Evolutionary conservation across 2,329 filamentous ascomycete genomes (phyloP).

Genomic region (Fusarium neocosmosporiellum): DNA sequence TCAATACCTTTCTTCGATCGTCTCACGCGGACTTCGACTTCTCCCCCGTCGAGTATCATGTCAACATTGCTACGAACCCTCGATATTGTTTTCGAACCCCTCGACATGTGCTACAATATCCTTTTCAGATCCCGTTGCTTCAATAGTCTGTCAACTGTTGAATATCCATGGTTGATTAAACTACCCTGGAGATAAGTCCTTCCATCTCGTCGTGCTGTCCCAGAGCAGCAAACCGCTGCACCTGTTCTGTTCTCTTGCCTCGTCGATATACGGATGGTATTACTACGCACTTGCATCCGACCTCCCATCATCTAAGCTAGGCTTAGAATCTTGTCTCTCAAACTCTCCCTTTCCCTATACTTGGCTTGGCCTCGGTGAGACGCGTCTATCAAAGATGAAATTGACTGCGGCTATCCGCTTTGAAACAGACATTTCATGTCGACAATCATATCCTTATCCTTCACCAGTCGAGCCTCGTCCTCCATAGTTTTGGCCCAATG

Average conservation of each 20-base stretch:
- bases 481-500: not conserved
- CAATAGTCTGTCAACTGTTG: not conserved
- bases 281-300: not conserved
- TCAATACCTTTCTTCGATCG: not conserved
- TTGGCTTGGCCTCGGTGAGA: not conserved
- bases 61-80: not conserved
- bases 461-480: not conserved
- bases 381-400: not conserved
- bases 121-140: not conserved
- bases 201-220: not conserved
- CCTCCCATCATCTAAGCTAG: not conserved
- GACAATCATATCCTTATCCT: not conserved
- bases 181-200: not conserved
- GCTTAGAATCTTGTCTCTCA: not conserved
- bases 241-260: not conserved
- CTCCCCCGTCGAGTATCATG: not conserved
- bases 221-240: not conserved
- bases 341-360: not conserved
- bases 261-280: not conserved
- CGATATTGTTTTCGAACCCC: not conserved
- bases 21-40: not conserved
- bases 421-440: not conserved
- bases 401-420: not conserved
- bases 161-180: not conserved
- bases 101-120: not conserved